Percentiles rank a stretch among this genome's conserved stretches.
These are phyloP conservation scores for Fraxinus platypoda DNA, from an alignment of 305 asterid species.

Conservation along the genomic window DNA sequence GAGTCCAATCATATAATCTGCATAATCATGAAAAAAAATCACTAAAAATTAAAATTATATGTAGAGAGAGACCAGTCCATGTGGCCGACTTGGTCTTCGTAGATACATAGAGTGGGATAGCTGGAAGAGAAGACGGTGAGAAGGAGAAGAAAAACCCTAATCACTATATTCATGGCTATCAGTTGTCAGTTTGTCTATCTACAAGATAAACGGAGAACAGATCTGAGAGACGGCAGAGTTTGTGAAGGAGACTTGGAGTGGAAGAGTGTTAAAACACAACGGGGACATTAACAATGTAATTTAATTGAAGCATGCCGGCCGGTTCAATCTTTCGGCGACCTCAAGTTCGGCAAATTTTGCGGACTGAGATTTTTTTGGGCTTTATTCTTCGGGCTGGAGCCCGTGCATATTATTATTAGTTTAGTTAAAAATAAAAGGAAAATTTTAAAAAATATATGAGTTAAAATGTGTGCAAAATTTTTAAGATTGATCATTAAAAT, in stretches of 20 bases:
- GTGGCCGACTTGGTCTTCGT: conserved; percentile 93
- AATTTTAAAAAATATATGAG: no score
- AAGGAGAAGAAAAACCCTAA: conserved; percentile 48
- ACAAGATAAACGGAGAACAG: conserved; percentile 2
- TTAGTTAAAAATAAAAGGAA: no score
- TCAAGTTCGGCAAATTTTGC: not conserved
- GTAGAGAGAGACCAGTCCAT: conserved; percentile 66
- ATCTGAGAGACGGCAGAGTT: conserved; percentile 14
- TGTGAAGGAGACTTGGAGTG: not conserved
- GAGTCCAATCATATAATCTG: conserved; percentile 5
- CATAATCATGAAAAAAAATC: not conserved
- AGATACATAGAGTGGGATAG: conserved; percentile 47
- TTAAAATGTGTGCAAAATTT: not conserved
- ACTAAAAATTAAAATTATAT: not conserved
- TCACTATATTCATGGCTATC: conserved; percentile 66
- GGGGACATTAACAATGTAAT: not conserved
- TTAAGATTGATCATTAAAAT: not conserved
- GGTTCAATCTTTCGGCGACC: not conserved
- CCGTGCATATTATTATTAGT: not conserved
- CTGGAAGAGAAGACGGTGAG: conserved; percentile 35
- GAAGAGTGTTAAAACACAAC: not conserved
- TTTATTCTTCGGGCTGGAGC: not conserved
- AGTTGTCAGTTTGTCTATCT: conserved; percentile 11
- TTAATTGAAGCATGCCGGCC: not conserved
- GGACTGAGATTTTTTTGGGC: not conserved